phyloP scores from a whole-genome alignment of 2,329 filamentous ascomycete species.

The Parafenestella ontariensis region DNA sequence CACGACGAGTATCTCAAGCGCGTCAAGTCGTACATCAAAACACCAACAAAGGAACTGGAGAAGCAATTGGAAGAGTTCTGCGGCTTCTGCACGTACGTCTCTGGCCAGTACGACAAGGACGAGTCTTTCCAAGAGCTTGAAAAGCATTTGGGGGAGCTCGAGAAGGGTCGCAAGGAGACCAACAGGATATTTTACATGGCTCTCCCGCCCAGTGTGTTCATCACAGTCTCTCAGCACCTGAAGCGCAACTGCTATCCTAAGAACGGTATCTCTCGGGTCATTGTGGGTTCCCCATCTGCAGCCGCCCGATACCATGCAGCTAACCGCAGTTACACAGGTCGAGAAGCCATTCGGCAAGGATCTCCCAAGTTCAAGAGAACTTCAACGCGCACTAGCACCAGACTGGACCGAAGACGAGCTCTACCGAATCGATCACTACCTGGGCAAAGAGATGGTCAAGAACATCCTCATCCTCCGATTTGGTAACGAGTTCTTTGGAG shows the following conservation, averaged over 20 bases:
- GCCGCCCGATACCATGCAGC: conserved; percentile 10
- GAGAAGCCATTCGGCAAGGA: conserved; percentile 99
- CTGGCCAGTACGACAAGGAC: conserved; percentile 97
- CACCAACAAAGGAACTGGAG: conserved; percentile 95
- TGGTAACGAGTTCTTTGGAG: conserved; percentile 97
- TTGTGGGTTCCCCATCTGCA: conserved; percentile 65
- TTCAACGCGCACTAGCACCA: conserved; percentile 92
- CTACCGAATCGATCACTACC: conserved; percentile 98
- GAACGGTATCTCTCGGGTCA: conserved; percentile 89
- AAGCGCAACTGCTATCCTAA: conserved; percentile 97
- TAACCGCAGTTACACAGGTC: conserved; percentile 64
- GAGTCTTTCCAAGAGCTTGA: conserved; percentile 89
- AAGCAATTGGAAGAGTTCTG: conserved; percentile 93
- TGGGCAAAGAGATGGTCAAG: conserved; percentile 99
- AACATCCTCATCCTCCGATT: conserved; percentile 98
- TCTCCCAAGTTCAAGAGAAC: conserved; percentile 87
- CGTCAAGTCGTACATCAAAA: conserved; percentile 98
- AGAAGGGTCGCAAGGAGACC: conserved; percentile 80
- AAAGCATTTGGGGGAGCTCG: conserved; percentile 83
- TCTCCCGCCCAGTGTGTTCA: conserved; percentile 96
- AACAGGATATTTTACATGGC: conserved; percentile 99
- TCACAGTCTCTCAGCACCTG: conserved; percentile 93
- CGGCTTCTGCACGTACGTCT: conserved; percentile 86
- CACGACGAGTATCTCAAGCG: conserved; percentile 92
- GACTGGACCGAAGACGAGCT: conserved; percentile 99